A percentile compares a stretch with the other conserved stretches of the same genome.
Conservation (phyloP, 2,329 filamentous ascomycete genomes). For the Microcyclosporella mali region DNA sequence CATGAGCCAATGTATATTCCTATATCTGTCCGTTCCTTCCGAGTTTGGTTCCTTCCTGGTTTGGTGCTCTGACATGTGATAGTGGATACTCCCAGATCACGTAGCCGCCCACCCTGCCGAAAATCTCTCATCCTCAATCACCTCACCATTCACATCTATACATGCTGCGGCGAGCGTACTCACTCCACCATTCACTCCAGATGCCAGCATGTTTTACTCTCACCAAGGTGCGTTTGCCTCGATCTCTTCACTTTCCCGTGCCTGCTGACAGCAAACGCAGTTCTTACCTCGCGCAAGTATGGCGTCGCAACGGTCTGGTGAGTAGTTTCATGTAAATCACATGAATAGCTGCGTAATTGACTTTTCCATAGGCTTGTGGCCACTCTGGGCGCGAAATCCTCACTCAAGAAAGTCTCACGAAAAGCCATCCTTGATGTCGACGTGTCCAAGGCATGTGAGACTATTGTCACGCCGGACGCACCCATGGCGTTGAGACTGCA, state of each 20-base stretch:
- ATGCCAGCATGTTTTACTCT: conserved; percentile 75
- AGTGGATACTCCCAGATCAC: too few species aligned
- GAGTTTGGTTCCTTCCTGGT: too few species aligned
- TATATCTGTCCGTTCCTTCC: too few species aligned
- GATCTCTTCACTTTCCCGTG: not conserved
- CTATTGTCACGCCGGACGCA: conserved; percentile 74
- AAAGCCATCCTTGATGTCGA: conserved; percentile 87
- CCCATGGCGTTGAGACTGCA: conserved; percentile 88
- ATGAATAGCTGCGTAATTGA: not conserved
- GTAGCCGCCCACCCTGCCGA: too few species aligned
- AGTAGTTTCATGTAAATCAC: conserved; percentile 21
- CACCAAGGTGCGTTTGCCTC: conserved; percentile 66
- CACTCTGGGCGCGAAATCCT: conserved; percentile 70
- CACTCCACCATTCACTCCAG: not conserved
- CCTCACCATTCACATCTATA: not conserved
- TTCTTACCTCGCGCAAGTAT: conserved; percentile 80
- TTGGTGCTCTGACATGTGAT: too few species aligned
- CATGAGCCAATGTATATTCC: too few species aligned
- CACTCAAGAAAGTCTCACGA: conserved; percentile 65
- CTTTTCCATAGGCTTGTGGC: conserved; percentile 70
- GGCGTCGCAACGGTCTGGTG: conserved; percentile 94
- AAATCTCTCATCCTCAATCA: not conserved
- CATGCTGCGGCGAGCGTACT: not conserved
- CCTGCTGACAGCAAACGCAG: conserved; percentile 32
- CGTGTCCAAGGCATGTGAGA: conserved; percentile 77